Conservation (phyloP, 1,284 basidiomycete species). For the Coniferiporia sulphurascens region DNA sequence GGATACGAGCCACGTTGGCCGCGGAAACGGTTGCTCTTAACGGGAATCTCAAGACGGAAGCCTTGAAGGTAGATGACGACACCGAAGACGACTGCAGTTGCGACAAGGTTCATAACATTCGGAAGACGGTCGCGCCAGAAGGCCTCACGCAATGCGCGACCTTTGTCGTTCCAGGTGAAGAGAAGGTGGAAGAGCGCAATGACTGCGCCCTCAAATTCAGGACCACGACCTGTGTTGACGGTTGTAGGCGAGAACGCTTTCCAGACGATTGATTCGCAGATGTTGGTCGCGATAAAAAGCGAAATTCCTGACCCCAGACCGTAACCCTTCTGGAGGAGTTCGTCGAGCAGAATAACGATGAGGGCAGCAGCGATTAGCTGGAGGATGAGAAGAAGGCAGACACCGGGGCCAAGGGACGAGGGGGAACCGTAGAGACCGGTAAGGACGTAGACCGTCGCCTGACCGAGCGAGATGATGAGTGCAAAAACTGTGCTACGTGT, state of each 20-base stretch:
- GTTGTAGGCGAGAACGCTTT: slow-evolving; percentile 99
- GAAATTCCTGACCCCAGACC: slow-evolving; percentile 98
- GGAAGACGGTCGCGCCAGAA: slow-evolving; percentile 97
- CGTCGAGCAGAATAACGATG: slow-evolving; percentile 97
- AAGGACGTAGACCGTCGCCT: slow-evolving; percentile 95
- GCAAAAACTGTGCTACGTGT: slow-evolving; percentile 72
- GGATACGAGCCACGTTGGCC: slow-evolving; percentile 95
- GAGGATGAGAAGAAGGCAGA: slow-evolving; percentile 92
- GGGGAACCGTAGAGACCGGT: slow-evolving; percentile 97
- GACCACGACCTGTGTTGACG: slow-evolving; percentile 95
- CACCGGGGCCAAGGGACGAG: slow-evolving; percentile 90
- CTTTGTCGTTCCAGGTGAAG: slow-evolving; percentile 99
- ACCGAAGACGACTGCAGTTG: slow-evolving; percentile 89
- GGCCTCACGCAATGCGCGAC: slow-evolving; percentile 93
- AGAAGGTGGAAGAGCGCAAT: slow-evolving; percentile 96
- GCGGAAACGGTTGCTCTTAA: slow-evolving; percentile 95
- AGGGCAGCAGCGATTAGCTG: slow-evolving; percentile 92
- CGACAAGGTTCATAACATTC: slow-evolving; percentile 96
- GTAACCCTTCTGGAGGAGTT: slow-evolving; percentile 98
- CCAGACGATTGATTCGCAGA: slow-evolving; percentile 99
- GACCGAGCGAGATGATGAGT: slow-evolving; percentile 93
- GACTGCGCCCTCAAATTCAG: slow-evolving; percentile 97
- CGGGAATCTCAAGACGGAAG: slow-evolving; percentile 97
- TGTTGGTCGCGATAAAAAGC: slow-evolving; percentile 99
- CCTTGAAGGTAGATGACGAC: slow-evolving; percentile 98